Evolutionary conservation across 805 yeast species (phyloP), one percentile per base, ranked within the genome.

Genomic region (Sungouiella blattae): DNA sequence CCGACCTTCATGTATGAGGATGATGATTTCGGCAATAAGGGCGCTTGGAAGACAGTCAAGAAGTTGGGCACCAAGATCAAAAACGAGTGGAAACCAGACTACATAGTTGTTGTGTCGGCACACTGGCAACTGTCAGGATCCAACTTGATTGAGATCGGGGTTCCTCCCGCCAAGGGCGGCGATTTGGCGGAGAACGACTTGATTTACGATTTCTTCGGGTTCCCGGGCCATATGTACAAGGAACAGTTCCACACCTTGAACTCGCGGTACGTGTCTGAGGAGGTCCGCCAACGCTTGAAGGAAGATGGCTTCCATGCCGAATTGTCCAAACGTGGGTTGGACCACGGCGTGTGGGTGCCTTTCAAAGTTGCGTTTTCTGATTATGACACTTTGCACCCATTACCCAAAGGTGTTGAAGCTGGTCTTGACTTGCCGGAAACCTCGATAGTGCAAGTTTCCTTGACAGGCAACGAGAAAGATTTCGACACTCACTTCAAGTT

Each of bases 341-440:
- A 85, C 53, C 94, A 85, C 59, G 95, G 95, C 5, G 80, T 70
- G 6, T 85, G 91, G 87, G 88, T 82, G 5, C 91, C 91, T 1
- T 67, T 80, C 40, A 78, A 82, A 50, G 83, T 81, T 16, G 87
- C 86, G 6, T 83, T 84, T 38, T 50, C 61, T 5, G 54, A 55
- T 43, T 68, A 75, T 27, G 54, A 41, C 27, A 28, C 45, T 1
- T 27, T 35, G 23, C 53, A 66, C 18, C 62, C 44, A 41, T 12
- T 33, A 18, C 40, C 40, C n/a, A 27, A 33, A 2, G 65, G 66
- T 21, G 62, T 66, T 26, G 20, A 29, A 8, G 25, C 23, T 3
- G 38, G 8, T 6, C 40, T 49, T 33, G 78, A 73, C 37, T 43
- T 74, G 18, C 53, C 58, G 5, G 73, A 71, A 18, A 60, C 69